Evolutionary conservation across 352 stramenopile genomes (phyloP), one percentile per base, ranked within the genome.

Genomic region (Globisporangium abappressorium): DNA sequence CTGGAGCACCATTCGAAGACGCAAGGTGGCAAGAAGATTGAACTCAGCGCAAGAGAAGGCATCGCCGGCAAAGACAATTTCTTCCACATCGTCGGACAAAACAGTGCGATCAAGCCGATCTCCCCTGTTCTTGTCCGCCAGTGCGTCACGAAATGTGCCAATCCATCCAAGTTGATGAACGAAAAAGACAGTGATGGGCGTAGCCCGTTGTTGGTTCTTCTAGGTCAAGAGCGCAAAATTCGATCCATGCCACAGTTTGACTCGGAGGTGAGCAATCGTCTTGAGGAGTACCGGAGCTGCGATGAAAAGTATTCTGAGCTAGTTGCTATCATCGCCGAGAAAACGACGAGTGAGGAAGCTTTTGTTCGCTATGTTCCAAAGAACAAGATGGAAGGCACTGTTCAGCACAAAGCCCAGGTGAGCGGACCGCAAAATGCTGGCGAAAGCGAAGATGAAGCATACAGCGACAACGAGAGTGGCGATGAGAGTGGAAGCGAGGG

Each of bases 71-170:
- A 72, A n/a, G 70, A 84, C 41, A 92, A 91, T 36, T 82, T 91
- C 54, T 91, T 94, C 55, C 85, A 94, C 47, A 73, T 82, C 7
- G 65, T 92, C 1, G 84, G 71, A 11, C 2, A 46, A 0, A 73
- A 77, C 34, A 36, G 66, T 15, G 68, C 57, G 20, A 72, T 59
- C 51, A 38, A 64, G 9, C 64, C 75, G 14, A 65, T 78, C 20
- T 68, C 63, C 0, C 71, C 76, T 0, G 62, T 62, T 3, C 62
- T 94, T 9, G 66, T 94, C 46, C 57, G 62, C 0, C 55, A 85
- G 33, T 75, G 79, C 26, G 64, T 84, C 11, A 59, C 72, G 24
- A 66, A 70, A 20, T 90, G 80, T 54, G 9, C 53, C 0, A 70
- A 76, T 57, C 70, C 71, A 7, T 34, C 63, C 15, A 65, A 69